Evolutionary conservation across 2,329 filamentous ascomycete genomes (phyloP), one percentile per base, ranked within the genome.

Genomic region (Paecilomyces variotii): DNA sequence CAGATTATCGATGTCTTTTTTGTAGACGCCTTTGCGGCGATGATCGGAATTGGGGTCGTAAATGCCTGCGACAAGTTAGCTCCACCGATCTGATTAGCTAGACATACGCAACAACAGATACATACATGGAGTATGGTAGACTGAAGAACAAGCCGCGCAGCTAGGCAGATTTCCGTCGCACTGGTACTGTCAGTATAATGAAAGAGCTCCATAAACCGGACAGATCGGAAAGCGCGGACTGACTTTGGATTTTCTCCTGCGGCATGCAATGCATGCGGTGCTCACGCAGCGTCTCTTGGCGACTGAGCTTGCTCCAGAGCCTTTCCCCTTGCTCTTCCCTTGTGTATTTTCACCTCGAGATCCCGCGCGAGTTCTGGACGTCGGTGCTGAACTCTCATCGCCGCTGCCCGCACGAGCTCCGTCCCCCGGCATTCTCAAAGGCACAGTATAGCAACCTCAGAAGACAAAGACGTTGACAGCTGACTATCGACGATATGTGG

Each of bases 21-120:
- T 92, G 74, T 97, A 97, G 54, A 97, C 94, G 60, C 94, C 94
- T 73, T 97, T 97, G 55, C 94, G 87, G 55, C 94, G 88, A 73
- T 97, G 92, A 73, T 99, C 94, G 59, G 92, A 96, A 70, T 92
- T 95, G 2, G 92, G 93, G 70, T 97, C 93, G 79, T 97, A 97
- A 64, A 97, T 82, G 73, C 94, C 97, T 76, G 89, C 86, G 26
- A 67, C 61, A 26, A 60, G 56, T 28, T 34, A 63, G 34, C 60
- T 61, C 67, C 59, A 70, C 59, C 34, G 24, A 27, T 25, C 30
- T 27, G 5, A 26, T 12, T 10, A 12, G 7, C 11, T 25, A 19
- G 30, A 39, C 9, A 45, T 45, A 7, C 4, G 25, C n/a, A 5
- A 39, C 25, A 6, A 32, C n/a, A 28, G 50, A 63, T 65, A 51